These are phyloP conservation scores for Nothophaeocryptopus gaeumannii DNA, from an alignment of 2,329 filamentous ascomycete genomes.

Conservation along the genomic window DNA sequence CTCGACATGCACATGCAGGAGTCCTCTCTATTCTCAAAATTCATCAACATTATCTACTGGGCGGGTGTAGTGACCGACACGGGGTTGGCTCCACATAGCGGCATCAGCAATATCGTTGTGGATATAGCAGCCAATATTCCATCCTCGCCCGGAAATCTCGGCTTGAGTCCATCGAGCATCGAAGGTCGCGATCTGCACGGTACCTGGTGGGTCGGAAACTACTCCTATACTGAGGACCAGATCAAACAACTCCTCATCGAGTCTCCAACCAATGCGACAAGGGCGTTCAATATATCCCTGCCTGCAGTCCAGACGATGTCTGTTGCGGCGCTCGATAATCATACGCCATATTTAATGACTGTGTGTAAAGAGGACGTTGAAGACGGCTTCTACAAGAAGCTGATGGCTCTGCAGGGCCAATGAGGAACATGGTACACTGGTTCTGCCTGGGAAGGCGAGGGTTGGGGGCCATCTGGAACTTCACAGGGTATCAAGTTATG, in stretches of 20 bases:
- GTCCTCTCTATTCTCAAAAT: conserved; percentile 38
- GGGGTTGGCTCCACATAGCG: conserved; percentile 20
- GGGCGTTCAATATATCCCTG: too few relatives aligned
- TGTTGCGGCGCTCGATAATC: conserved; percentile 20
- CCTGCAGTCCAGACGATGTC: not conserved
- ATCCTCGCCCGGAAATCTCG: too few relatives aligned
- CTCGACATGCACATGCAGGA: conserved; percentile 39
- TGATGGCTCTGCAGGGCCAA: conserved; percentile 29
- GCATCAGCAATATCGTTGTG: conserved; percentile 16
- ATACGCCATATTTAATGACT: conserved; percentile 30
- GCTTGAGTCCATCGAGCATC: too few relatives aligned
- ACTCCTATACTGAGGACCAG: too few relatives aligned
- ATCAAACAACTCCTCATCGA: too few relatives aligned
- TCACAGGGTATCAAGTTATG: conserved; percentile 24
- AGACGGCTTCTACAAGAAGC: conserved; percentile 28
- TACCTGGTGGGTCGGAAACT: too few relatives aligned
- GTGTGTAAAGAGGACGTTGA: conserved; percentile 25
- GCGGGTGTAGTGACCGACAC: conserved; percentile 21
- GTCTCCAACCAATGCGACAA: too few relatives aligned
- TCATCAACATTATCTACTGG: conserved; percentile 33
- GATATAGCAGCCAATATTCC: too few relatives aligned
- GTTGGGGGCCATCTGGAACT: conserved; percentile 34
- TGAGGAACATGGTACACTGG: conserved; percentile 31
- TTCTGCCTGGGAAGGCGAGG: conserved; percentile 33
- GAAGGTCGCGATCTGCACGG: too few relatives aligned